Evolutionary conservation across 2,329 filamentous ascomycete genomes (phyloP).

Genomic region (Phialophora expanda): DNA sequence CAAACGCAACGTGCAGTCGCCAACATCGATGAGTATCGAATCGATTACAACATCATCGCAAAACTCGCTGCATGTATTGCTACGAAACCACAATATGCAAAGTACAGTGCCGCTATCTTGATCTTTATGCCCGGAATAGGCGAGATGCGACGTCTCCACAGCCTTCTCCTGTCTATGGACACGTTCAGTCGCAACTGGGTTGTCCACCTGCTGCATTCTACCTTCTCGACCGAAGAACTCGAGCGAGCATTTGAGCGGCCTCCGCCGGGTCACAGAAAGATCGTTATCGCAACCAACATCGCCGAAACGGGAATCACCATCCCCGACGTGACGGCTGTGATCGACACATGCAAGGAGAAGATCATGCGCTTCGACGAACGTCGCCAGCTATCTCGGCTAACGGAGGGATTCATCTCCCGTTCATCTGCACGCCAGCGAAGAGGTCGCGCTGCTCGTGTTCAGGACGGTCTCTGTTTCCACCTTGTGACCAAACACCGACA

Average conservation of each 20-base stretch:
- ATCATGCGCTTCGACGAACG: slow-evolving; percentile 79
- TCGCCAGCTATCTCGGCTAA: slow-evolving; percentile 83
- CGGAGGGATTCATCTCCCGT: slow-evolving; percentile 92
- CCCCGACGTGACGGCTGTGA: slow-evolving; percentile 94
- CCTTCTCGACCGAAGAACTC: slow-evolving; percentile 94
- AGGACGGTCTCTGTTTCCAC: slow-evolving; percentile 93
- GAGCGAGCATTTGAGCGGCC: slow-evolving; percentile 89
- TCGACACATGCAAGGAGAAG: slow-evolving; percentile 95
- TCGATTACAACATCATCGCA: slow-evolving; percentile 85
- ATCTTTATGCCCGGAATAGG: slow-evolving; percentile 94
- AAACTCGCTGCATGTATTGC: slow-evolving; percentile 79
- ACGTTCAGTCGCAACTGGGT: slow-evolving; percentile 79
- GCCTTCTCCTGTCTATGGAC: slow-evolving; percentile 77
- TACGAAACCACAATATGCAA: slow-evolving; percentile 65
- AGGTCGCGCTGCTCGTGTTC: slow-evolving; percentile 92
- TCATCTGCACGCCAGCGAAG: slow-evolving; percentile 95
- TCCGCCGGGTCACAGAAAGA: slow-evolving; percentile 81
- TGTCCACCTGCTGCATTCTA: slow-evolving; percentile 88
- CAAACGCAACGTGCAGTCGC: slow-evolving; percentile 75
- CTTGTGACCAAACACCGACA: slow-evolving; percentile 90
- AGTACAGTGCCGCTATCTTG: slow-evolving; percentile 88
- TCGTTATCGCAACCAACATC: slow-evolving; percentile 96
- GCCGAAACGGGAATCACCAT: slow-evolving; percentile 99
- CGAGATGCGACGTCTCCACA: slow-evolving; percentile 87
- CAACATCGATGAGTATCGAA: slow-evolving; percentile 85